Base-by-base conservation (phyloP, 2,329 filamentous ascomycete species). In the Aaosphaeria pasadenensis region DNA sequence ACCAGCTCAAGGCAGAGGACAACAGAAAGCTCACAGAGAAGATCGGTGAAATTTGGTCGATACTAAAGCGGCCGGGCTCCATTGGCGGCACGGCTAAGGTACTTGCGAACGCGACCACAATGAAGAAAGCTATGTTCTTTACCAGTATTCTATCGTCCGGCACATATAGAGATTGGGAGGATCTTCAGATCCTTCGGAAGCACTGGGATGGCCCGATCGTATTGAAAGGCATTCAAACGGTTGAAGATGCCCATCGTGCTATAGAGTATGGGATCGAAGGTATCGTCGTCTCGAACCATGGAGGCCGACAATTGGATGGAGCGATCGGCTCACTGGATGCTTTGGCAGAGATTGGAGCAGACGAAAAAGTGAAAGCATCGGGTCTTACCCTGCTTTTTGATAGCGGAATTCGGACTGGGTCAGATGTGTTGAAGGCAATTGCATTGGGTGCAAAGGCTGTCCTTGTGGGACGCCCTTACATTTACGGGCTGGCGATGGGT, bases 131-230 rank as follows among this genome's bases (percentile, higher is more conserved):
- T 7, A 49, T 62, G 47, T 64, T 70, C 6, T 73, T 69, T 52
- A 64, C 63, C 0, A 64, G 59, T 17, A 50, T 69, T 1, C 51
- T 72, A 5, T 66, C 69, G 4, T 68, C 64, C 1, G 67, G 68
- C 0, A 60, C 59, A 3, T 68, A 69, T 41, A 59, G 66, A 33
- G 56, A 64, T 11, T 72, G 69, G 69, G 52, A 60, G 6, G 57
- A 71, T 39, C 45, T 72, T 13, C 46, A 59, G n/a, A 61, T 57
- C 32, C 50, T 72, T 7, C 55, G 59, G 17, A 55, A 62, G 46
- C 50, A 68, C 45, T 71, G 69, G 69, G 58, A 64, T 38, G 69
- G 67, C 0, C 69, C 69, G 0, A 70, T 71, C 48, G 63, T 71
- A 17, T 53, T 71, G 7, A 72, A 72, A 47, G 69, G 69, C 5